phyloP scores from a whole-genome alignment of 1,284 basidiomycete genomes.

The Vanrija sp. region DNA sequence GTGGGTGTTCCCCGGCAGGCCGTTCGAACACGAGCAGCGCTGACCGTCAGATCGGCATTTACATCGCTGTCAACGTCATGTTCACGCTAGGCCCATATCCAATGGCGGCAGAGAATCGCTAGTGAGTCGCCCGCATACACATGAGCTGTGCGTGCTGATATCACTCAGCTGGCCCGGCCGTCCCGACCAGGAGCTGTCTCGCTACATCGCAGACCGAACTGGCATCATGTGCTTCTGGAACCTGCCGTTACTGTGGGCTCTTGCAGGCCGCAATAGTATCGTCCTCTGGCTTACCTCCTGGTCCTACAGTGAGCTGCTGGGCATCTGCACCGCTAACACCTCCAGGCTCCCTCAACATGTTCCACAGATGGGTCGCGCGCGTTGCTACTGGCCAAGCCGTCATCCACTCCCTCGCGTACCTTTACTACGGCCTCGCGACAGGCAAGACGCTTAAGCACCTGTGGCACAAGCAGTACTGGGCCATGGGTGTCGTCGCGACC shows the following conservation, averaged over 20 bases:
- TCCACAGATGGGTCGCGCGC: slow-evolving; percentile 25
- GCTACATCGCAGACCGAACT: slow-evolving; percentile 20
- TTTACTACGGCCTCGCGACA: background rate
- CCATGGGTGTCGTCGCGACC: slow-evolving; percentile 16
- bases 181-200: slow-evolving; percentile 3
- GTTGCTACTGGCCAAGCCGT: slow-evolving; percentile 17
- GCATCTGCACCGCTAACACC: background rate
- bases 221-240: slow-evolving; percentile 27
- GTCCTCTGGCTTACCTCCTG: slow-evolving; percentile 28
- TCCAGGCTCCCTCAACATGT: slow-evolving; percentile 9
- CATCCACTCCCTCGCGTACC: slow-evolving; percentile 13
- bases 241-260: slow-evolving; percentile 18
- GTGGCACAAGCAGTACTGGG: background rate
- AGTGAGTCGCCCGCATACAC: too few relatives aligned
- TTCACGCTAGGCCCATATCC: slow-evolving; percentile 44
- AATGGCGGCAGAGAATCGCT: too few relatives aligned
- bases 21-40: background rate
- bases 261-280: slow-evolving; percentile 24
- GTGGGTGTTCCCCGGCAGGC: too few relatives aligned
- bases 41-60: slow-evolving; percentile 17
- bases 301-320: slow-evolving; percentile 9
- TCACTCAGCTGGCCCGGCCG: background rate
- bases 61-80: slow-evolving; percentile 21
- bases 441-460: slow-evolving; percentile 2
- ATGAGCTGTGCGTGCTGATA: background rate